A percentile compares a stretch with the other conserved stretches of the same genome.
Evolutionary conservation across 805 yeast species (phyloP).

Genomic region (Schwanniomyces occidentalis): DNA sequence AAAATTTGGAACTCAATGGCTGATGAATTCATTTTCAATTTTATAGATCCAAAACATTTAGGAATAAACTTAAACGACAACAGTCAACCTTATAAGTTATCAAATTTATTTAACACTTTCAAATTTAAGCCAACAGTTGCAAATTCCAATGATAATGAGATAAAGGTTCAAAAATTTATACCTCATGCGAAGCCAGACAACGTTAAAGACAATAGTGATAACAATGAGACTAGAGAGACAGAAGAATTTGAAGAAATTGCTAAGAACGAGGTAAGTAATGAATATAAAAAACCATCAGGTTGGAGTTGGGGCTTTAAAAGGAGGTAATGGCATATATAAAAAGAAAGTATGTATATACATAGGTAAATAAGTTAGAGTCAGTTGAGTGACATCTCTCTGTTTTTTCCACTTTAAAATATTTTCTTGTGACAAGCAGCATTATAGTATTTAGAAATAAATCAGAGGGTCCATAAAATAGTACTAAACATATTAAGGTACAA

Average conservation of each 20-base stretch:
- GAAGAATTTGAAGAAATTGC: constrained; percentile 1
- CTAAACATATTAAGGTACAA: too few relatives aligned
- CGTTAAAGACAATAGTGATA: constrained; percentile 2
- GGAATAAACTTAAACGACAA: constrained; percentile 28
- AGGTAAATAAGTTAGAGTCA: too few relatives aligned
- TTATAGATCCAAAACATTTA: constrained; percentile 41
- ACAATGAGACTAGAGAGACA: constrained; percentile 3
- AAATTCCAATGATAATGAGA: constrained; percentile 12
- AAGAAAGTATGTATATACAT: too few relatives aligned
- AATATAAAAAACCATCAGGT: constrained; percentile 8
- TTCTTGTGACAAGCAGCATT: too few relatives aligned
- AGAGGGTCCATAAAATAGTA: too few relatives aligned
- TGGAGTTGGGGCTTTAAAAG: constrained; percentile 12
- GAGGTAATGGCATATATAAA: too few relatives aligned
- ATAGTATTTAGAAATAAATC: too few relatives aligned
- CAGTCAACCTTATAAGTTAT: constrained; percentile 16
- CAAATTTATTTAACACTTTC: constrained; percentile 27
- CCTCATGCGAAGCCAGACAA: constrained; percentile 4
- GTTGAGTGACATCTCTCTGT: too few relatives aligned
- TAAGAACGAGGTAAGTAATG: not conserved
- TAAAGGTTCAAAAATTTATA: constrained; percentile 23
- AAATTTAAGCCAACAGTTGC: constrained; percentile 12
- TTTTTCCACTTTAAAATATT: too few relatives aligned
- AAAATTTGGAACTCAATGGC: constrained; percentile 41
- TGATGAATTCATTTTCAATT: constrained; percentile 47